Conservation (phyloP, 2,329 filamentous ascomycete species). For the Hymenoscyphus linearis region DNA sequence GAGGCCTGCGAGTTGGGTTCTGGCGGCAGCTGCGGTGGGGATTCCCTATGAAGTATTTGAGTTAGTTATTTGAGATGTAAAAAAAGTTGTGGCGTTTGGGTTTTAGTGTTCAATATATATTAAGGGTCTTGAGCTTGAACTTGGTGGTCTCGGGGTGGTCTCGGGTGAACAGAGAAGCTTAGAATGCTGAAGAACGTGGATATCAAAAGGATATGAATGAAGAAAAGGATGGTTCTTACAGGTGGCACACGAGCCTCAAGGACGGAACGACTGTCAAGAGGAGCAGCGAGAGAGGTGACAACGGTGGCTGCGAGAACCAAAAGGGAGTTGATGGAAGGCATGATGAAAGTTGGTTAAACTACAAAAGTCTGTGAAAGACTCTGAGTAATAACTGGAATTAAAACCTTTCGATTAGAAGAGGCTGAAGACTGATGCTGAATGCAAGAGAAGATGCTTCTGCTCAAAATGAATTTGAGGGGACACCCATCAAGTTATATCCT, state of each 20-base stretch:
- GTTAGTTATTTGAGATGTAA: neutral
- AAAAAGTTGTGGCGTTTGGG: neutral
- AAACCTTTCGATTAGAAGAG: neutral
- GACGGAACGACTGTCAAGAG: neutral
- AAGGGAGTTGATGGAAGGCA: constrained; percentile 2
- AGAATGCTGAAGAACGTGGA: neutral
- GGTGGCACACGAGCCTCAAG: neutral
- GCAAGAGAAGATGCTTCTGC: constrained; percentile 2
- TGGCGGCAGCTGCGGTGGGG: constrained; percentile 52
- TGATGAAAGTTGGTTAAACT: constrained; percentile 1
- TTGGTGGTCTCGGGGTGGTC: too few species aligned
- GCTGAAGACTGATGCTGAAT: neutral
- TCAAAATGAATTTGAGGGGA: neutral
- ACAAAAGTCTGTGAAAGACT: neutral
- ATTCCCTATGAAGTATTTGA: constrained; percentile 34
- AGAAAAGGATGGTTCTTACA: neutral
- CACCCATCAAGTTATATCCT: neutral
- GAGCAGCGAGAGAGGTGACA: neutral
- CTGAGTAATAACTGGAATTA: neutral
- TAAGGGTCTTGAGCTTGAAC: too few species aligned
- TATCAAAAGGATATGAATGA: neutral
- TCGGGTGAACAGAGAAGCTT: neutral
- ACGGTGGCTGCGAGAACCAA: neutral
- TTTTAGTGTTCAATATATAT: neutral
- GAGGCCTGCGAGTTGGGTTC: constrained; percentile 51